Conservation (phyloP, 2,329 filamentous ascomycete species). For the Arthrobotrys sphaeroides region DNA sequence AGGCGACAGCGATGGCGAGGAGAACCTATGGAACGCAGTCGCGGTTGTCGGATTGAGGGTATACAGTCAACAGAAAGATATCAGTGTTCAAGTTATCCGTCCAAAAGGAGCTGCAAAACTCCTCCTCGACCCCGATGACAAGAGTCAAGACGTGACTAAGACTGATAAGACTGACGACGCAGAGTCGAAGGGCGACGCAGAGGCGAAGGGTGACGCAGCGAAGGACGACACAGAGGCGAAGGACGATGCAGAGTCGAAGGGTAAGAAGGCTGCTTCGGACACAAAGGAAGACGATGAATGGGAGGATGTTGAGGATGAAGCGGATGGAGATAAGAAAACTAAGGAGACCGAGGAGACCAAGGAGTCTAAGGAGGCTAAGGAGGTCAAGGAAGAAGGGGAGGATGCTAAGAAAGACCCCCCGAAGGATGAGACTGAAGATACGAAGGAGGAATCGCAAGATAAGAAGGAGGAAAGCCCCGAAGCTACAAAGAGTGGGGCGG, state of each 20-base stretch:
- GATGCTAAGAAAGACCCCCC: constrained; percentile 60
- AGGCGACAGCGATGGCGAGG: constrained; percentile 68
- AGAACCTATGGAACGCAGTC: constrained; percentile 72
- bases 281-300: constrained; percentile 9
- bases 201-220: no score
- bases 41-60: constrained; percentile 71
- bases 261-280: not conserved
- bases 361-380: no score
- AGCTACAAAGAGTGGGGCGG: not conserved
- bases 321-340: no score
- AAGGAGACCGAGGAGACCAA: constrained; percentile 16
- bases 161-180: constrained; percentile 1
- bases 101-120: constrained; percentile 32
- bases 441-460: constrained; percentile 49
- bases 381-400: constrained; percentile 56
- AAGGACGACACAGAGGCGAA: no score
- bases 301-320: constrained; percentile 13
- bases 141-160: constrained; percentile 37
- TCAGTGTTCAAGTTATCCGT: constrained; percentile 53
- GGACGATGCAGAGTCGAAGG: not conserved
- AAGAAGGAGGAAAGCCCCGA: constrained; percentile 55
- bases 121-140: constrained; percentile 34
- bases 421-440: constrained; percentile 34
- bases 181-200: not conserved
- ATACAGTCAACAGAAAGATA: constrained; percentile 61